Conservation (phyloP, 306 rosid species). For the Acacia melanoxylon region DNA sequence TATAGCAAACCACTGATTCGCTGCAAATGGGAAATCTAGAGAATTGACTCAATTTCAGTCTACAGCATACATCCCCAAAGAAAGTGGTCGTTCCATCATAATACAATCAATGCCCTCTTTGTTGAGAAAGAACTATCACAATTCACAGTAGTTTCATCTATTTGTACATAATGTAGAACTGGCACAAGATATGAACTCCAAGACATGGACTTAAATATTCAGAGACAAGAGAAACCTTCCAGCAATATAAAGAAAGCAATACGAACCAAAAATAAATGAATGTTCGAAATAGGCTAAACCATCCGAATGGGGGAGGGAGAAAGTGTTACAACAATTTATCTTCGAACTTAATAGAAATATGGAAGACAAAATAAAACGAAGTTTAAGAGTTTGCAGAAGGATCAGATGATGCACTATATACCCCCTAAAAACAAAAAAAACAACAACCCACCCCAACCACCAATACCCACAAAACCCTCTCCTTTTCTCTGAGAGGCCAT, state of each 20-base stretch:
- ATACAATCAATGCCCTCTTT: neutral
- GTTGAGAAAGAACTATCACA: neutral
- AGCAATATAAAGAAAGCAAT: neutral
- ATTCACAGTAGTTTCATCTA: neutral
- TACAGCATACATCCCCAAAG: neutral
- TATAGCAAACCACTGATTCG: neutral
- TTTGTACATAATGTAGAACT: slow-evolving; percentile 1
- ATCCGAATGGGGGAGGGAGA: neutral
- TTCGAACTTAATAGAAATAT: neutral
- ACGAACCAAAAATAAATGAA: neutral
- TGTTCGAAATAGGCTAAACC: neutral
- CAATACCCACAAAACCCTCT: neutral
- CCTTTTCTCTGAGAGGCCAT: neutral
- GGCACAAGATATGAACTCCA: neutral
- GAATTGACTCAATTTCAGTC: neutral
- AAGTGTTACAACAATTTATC: neutral
- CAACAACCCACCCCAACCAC: neutral
- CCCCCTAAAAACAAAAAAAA: neutral
- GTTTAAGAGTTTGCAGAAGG: neutral
- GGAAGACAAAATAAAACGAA: neutral
- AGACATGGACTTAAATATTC: slow-evolving; percentile 13
- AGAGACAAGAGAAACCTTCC: slow-evolving; percentile 17
- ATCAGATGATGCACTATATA: neutral
- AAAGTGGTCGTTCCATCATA: neutral
- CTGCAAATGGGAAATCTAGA: neutral